These are phyloP conservation scores for Amphibolis antarctica DNA, from an alignment of 106 monocot species.

Conservation along the genomic window DNA sequence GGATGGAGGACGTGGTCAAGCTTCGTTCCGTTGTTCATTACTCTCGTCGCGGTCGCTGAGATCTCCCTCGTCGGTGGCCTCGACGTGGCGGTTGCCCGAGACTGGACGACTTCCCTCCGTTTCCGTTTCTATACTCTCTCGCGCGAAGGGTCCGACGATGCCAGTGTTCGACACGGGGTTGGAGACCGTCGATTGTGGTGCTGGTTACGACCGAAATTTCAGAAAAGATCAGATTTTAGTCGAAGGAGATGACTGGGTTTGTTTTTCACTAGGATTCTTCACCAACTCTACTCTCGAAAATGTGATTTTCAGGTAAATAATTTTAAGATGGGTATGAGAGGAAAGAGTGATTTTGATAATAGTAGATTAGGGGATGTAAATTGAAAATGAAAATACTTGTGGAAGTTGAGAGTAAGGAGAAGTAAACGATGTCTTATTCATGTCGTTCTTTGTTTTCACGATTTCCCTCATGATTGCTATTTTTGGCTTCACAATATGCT, in stretches of 20 bases:
- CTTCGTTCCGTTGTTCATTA: constrained; percentile 39
- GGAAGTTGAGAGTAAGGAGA: too few species aligned
- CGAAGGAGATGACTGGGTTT: constrained; percentile 31
- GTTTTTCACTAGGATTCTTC: neutral
- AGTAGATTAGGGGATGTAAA: too few species aligned
- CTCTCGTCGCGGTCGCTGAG: constrained; percentile 49
- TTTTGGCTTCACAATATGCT: too few species aligned
- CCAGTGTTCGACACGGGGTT: neutral
- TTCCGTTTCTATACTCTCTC: neutral
- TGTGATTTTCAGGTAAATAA: neutral
- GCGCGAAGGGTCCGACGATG: neutral
- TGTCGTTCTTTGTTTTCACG: too few species aligned
- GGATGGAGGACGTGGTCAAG: constrained; percentile 33
- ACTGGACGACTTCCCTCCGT: constrained; percentile 56
- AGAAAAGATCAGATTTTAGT: constrained; percentile 52
- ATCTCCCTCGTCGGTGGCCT: constrained; percentile 67
- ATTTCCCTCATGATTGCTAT: too few species aligned
- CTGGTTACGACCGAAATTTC: constrained; percentile 51
- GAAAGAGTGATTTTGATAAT: too few species aligned
- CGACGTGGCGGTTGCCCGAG: constrained; percentile 49
- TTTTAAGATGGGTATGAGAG: too few species aligned
- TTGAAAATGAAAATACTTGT: too few species aligned
- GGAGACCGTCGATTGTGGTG: constrained; percentile 36
- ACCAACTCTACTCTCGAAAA: neutral
- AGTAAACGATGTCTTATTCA: too few species aligned